Base-by-base conservation (phyloP, 768 basidiomycete genomes). In the Suillus subalutaceus region DNA sequence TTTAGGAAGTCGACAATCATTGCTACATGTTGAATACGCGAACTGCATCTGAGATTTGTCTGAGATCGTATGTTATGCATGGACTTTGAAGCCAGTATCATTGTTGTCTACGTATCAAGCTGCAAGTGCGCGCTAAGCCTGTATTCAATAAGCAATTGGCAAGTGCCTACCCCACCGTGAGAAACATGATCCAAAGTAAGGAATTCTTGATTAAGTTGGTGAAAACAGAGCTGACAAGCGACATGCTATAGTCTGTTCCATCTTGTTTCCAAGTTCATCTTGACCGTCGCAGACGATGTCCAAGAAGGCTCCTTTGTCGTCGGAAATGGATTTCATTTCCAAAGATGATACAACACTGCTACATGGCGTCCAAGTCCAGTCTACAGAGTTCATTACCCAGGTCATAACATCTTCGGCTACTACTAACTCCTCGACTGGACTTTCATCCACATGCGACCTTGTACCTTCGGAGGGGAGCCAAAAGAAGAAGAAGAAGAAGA, bases 401-500 rank as follows among this genome's bases (percentile, higher is more conserved):
- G 64, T 41, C 60, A 53, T 66, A 56, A 64, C 65, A 30, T 62
- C 69, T 20, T 60, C 65, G 38, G 69, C 72, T 12, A 71, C 76
- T 10, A 70, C 73, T 2, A 67, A 68, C 38, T 66, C 71, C 13
- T 74, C 73, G 26, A 66, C 71, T 30, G 74, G 73, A 15, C 57
- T 64, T 1, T 75, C 79, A 15, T 72, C 76, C 2, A 63, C 65
- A 8, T 60, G 46, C 65, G 67, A 66, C 52, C n/a, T 62, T 38
- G 18, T 26, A 53, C 60, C 60, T 18, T 76, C 76, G 18, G 70
- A 74, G 9, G 66, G 65, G n/a, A 66, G 68, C 26, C 81, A 81
- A 71, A 87, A 87, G 76, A 91, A 91, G 79, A 91, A 90, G 79
- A 90, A 89, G 78, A 88, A 88, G 73, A 85, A 87, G 75, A 88